Evolutionary conservation across 2,329 filamentous ascomycete genomes (phyloP), one percentile per base, ranked within the genome.

Genomic region (Pestalotiopsis sp.): DNA sequence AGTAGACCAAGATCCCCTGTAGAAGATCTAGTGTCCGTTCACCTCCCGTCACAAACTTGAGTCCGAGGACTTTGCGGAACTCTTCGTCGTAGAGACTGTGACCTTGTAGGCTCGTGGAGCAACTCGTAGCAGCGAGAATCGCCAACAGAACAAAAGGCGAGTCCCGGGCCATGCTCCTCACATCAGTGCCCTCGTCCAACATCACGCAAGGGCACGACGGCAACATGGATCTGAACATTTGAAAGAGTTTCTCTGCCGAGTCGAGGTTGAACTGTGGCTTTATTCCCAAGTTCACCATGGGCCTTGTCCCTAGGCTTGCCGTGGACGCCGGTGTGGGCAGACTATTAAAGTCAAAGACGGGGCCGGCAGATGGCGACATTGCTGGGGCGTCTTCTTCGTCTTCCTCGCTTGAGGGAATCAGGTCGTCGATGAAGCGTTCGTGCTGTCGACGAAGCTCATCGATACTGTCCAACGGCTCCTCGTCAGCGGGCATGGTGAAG

Each of bases 11-110:
- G 23, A 90, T 76, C 3, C 87, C 87, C 70, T 89, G 85, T 1
- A 90, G 75, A 17, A 90, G 72, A 71, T 90, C 87, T 25, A 90
- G 69, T 13, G 82, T 87, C 68, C 86, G 83, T 78, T 90, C 87
- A 0, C 87, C 87, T 3, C 84, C 83, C 0, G 87, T 82, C 0
- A 90, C 85, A 56, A 88, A 85, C 74, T 87, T 89, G 59, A 87
- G 78, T 1, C 83, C 86, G n/a, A 89, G 72, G 0, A 87, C 81
- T 73, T 88, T 88, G 38, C 86, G 80, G 65, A 90, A 87, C 76
- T 90, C 87, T 63, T 86, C 83, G 36, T 89, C 87, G 59, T 90
- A 88, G 2, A 87, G 78, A 14, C 77, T 83, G 67, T 89, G 85
- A 0, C 86, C 83, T 71, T 86, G 84, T 25, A 86, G 73, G n/a